Percentiles rank a stretch among this genome's conserved stretches.
Conservation (phyloP, 805 yeast genomes). For the Ascoidea asiatica region DNA sequence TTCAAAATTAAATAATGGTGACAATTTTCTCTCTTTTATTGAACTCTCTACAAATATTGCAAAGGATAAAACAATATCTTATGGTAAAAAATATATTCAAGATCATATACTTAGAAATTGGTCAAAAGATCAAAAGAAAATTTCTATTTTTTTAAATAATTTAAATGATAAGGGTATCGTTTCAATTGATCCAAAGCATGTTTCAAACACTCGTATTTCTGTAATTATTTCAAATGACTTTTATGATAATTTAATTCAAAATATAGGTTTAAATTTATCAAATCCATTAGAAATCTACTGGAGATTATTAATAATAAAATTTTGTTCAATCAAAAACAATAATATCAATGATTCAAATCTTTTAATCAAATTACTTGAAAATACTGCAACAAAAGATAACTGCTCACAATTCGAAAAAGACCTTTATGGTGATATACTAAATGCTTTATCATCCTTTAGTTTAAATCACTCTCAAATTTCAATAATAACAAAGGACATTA, state of each 20-base stretch:
- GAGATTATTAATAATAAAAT: conserved; percentile 31
- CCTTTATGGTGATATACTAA: conserved; percentile 26
- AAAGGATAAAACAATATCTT: conserved; percentile 29
- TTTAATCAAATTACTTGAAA: conserved; percentile 7
- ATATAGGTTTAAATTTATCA: conserved; percentile 6
- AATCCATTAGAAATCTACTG: conserved; percentile 31
- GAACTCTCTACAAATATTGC: conserved; percentile 29
- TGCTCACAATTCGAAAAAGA: conserved; percentile 23
- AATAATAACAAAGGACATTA: conserved; percentile 5
- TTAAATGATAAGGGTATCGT: conserved; percentile 17
- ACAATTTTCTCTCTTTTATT: conserved; percentile 30
- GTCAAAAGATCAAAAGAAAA: conserved; percentile 18
- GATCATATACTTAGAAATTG: conserved; percentile 31
- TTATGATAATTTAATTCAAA: conserved; percentile 4
- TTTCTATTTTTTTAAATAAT: conserved; percentile 29
- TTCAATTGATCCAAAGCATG: conserved; percentile 2
- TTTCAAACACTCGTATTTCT: conserved; percentile 11
- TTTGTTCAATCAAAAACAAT: too few relatives aligned
- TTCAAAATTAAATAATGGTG: conserved; percentile 29
- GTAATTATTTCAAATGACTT: conserved; percentile 11
- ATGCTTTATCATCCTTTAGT: conserved; percentile 17
- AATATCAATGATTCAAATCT: conserved; percentile 15
- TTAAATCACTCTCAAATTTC: conserved; percentile 7
- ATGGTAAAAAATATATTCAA: conserved; percentile 32
- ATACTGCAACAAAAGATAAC: conserved; percentile 2